phyloP scores from a whole-genome alignment of 163 green algal genomes.

The Chlamydomonas reinhardtii region DNA sequence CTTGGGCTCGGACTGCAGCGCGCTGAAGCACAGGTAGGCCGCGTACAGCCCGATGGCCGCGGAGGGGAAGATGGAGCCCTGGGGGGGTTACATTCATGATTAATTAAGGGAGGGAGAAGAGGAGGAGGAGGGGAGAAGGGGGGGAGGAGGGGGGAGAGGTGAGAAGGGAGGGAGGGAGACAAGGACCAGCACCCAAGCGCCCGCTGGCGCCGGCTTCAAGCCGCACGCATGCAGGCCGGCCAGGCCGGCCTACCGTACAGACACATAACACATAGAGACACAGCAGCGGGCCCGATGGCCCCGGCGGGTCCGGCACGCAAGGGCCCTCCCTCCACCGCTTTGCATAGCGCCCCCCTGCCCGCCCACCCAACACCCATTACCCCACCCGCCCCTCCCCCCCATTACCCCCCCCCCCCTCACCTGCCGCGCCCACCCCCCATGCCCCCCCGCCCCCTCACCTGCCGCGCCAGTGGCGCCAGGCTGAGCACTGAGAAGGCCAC shows the following conservation, averaged over 20 bases:
- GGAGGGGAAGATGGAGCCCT: conserved; percentile 94
- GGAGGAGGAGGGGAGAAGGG: neutral
- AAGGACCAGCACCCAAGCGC: no score
- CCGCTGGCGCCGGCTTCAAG: no score
- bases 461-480: conserved; percentile 73
- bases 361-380: no score
- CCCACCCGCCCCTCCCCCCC: neutral
- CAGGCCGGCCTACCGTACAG: no score
- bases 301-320: no score
- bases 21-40: conserved; percentile 92
- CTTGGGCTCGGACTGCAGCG: conserved; percentile 89
- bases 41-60: conserved; percentile 90
- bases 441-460: conserved; percentile 8
- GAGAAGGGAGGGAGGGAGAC: neutral
- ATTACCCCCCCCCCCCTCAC: neutral
- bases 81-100: conserved; percentile 12
- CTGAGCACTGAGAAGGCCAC: conserved; percentile 77
- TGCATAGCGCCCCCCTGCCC: no score
- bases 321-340: no score
- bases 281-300: no score
- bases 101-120: neutral
- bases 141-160: neutral
- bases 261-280: no score
- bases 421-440: neutral
- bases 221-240: no score